Evolutionary conservation across 139 green algal species (phyloP).

Genomic region (Chlamydomonas eustigma): DNA sequence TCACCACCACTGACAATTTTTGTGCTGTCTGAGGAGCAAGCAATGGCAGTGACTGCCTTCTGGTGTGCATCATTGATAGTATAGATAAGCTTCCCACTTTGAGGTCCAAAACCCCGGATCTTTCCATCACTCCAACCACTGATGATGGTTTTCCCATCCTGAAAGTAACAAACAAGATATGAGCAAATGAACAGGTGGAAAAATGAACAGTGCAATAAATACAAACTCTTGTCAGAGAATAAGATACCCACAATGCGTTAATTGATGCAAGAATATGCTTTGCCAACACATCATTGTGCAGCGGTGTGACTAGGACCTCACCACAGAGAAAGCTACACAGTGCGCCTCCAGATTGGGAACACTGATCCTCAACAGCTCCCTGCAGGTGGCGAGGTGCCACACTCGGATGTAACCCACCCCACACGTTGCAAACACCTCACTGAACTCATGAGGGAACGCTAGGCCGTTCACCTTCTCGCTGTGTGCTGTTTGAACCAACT

Average conservation of each 20-base stretch:
- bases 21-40: constrained; percentile 44
- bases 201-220: no score
- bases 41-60: constrained; percentile 71
- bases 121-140: constrained; percentile 76
- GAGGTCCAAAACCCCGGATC: constrained; percentile 76
- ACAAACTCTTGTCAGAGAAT: no score
- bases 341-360: constrained; percentile 76
- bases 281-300: neutral
- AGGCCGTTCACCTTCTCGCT: constrained; percentile 61
- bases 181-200: no score
- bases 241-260: no score
- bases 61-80: constrained; percentile 79
- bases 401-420: constrained; percentile 63
- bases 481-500: constrained; percentile 74
- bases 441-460: constrained; percentile 63
- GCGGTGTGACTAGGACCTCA: constrained; percentile 2
- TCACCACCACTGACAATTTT: constrained; percentile 67
- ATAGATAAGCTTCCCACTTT: constrained; percentile 77
- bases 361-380: constrained; percentile 77
- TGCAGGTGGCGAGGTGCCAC: constrained; percentile 68
- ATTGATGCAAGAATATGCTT: no score
- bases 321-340: constrained; percentile 67
- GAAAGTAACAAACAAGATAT: constrained; percentile 4
- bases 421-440: constrained; percentile 73
- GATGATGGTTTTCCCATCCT: constrained; percentile 67